A percentile compares a stretch with the other conserved stretches of the same genome.
Conservation (phyloP, 169 alveolate species). For the Eimeria tenella region DNA sequence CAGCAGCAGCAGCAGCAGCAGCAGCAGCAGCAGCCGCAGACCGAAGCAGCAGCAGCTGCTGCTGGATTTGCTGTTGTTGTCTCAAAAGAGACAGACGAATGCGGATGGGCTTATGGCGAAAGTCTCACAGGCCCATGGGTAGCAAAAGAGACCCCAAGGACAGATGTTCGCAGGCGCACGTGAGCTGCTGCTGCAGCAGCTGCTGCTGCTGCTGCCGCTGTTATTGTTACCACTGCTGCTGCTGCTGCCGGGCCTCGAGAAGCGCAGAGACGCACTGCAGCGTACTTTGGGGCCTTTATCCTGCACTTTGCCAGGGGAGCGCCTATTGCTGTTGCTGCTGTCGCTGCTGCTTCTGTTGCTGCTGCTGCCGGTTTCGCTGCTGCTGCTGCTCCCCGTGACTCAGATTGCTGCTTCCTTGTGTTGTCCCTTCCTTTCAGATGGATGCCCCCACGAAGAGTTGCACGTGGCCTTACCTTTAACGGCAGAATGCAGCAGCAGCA, state of each 20-base stretch:
- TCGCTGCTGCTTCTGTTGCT: background rate
- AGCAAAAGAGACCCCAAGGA: background rate
- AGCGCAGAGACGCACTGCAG: no score
- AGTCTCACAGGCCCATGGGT: background rate
- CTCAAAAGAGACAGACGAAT: slow-evolving; percentile 23
- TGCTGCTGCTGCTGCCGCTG: slow-evolving; percentile 34
- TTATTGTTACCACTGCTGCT: background rate
- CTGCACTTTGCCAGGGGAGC: no score
- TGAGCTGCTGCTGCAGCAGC: slow-evolving; percentile 6
- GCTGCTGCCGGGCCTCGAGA: no score
- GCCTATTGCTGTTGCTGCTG: slow-evolving; percentile 12
- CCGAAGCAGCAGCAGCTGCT: background rate
- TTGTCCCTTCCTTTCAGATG: slow-evolving; percentile 2
- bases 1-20: slow-evolving; percentile 49
- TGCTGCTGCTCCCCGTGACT: background rate
- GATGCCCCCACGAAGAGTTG: background rate
- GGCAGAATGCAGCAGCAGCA: slow-evolving; percentile 25
- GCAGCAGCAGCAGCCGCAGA: background rate
- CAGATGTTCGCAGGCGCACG: slow-evolving; percentile 37
- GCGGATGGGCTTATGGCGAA: slow-evolving; percentile 19
- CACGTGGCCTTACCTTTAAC: background rate
- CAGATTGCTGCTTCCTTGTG: background rate
- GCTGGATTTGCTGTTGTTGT: no score
- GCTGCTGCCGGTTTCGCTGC: slow-evolving; percentile 25
- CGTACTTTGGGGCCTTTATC: no score